Evolutionary conservation across 75 land plant genomes (phyloP), one percentile per base, ranked within the genome.

Genomic region (Sequoia sempervirens): DNA sequence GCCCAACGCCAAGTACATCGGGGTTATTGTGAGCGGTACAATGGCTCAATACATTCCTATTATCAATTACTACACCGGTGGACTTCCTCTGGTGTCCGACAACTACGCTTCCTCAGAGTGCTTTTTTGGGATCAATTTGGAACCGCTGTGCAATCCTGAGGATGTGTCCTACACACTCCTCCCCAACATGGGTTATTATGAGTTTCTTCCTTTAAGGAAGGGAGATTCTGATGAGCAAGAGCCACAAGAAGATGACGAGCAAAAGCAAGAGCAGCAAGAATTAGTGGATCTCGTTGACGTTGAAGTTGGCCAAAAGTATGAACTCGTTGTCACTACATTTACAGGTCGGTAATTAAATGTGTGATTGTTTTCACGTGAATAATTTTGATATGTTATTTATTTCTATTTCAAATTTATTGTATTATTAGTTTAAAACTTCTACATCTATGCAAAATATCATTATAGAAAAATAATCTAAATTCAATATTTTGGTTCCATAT

Each of bases 31-130:
- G 76, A 91, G 94, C 13, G 98, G 98, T 66, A 85, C 93, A 61
- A 96, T 94, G 98, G 89, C 96, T 17, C 94, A 95, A 86, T 94
- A 96, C 84, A 88, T 94, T 5, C 92, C 95, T 13, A 89, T 87
- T 0, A 91, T 96, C 15, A 92, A 94, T 66, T 90, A 85, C 75
- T 94, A 93, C 75, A 88, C 92, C 82, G 90, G 90, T 32, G 92
- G 92, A 0, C 86, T 96, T 26, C 98, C 98, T 14, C 82, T 96
- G 26, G 89, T 90, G n/a, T 91, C 93, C 90, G 92, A 93, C 80
- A 89, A 91, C 91, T 96, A 94, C 82, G 96, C 91, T 17, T 92
- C 96, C 15, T 91, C 94, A 2, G 96, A 96, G 89, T 92, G 93
- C 78, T 96, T 92, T 80, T 93, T 96, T 53, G 98, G 93, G 20